Evolutionary conservation across 1,139 yeast species (phyloP), one percentile per base, ranked within the genome.

Genomic region (Taphrina confusa): DNA sequence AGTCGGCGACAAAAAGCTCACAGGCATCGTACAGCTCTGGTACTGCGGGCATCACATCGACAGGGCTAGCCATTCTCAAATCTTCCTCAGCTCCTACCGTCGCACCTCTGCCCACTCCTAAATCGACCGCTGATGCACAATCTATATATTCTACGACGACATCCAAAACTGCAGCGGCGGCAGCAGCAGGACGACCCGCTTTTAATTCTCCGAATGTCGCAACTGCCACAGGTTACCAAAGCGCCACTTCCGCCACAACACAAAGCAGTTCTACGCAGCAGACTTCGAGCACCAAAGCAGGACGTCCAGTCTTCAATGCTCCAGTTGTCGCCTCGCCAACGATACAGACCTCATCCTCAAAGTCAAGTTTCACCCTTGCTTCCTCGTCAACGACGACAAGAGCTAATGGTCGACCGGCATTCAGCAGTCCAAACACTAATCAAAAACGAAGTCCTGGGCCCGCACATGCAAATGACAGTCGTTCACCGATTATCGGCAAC

Each of bases 21-120:
- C 40, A 34, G 22, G 23, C 58, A 5, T 14, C 31, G n/a, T 54
- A 54, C 25, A 42, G 25, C 12, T 54, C 58, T 8, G 51, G 58
- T 20, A 42, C 40, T 9, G 27, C 31, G 9, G 33, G 51, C 12
- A 18, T 33, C 9, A 37, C 51, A 14, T 16, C 51, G 12, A 28
- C 58, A 16, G 31, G 34, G 14, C 39, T 39, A 4, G 49, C 49
- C 14, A 16, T 52, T 11, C 22, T 25, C 12, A 30, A 23, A 12
- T 44, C 49, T 18, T 28, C 46, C n/a, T n/a, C n/a, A n/a, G n/a
- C 52, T 8, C 39, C 57, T 5, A 12, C 27, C 9, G 16, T 20
- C 22, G 14, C 49, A n/a, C 16, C 42, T 6, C 20, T 20, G 16
- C 23, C 45, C 5, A 25, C 40, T 1, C 39, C 34, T 6, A n/a